Conservation (phyloP, 75 land plant species). For the Picea glauca region DNA sequence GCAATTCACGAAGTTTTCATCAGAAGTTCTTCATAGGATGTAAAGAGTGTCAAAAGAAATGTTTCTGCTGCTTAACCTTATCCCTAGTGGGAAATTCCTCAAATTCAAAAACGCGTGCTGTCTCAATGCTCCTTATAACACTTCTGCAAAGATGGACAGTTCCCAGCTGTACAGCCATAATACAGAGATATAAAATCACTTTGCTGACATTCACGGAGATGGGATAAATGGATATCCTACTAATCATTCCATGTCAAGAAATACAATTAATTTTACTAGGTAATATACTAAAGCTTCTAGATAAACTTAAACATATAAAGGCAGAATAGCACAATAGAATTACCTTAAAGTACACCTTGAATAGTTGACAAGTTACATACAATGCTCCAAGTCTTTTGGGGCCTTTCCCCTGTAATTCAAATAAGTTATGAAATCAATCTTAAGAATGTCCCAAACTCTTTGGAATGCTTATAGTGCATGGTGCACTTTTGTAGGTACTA, state of each 20-base stretch:
- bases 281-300: not conserved
- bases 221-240: not conserved
- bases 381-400: conserved; percentile 97
- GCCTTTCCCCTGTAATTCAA: conserved; percentile 83
- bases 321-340: not conserved
- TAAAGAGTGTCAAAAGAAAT: not conserved
- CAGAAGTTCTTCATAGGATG: not conserved
- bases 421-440: not conserved
- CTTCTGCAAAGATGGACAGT: conserved; percentile 99
- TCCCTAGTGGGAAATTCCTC: conserved; percentile 97
- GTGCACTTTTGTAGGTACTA: not conserved
- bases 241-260: not conserved
- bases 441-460: not conserved
- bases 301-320: not conserved
- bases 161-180: conserved; percentile 67
- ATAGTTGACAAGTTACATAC: conserved; percentile 96
- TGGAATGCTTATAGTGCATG: not conserved
- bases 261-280: not conserved
- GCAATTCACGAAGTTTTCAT: not conserved
- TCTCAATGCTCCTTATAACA: conserved; percentile 98
- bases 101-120: conserved; percentile 96
- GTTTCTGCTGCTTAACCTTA: conserved; percentile 38
- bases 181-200: not conserved
- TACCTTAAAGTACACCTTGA: conserved; percentile 98
- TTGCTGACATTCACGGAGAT: not conserved